Evolutionary conservation across 495 filamentous ascomycete genomes (phyloP), one percentile per base, ranked within the genome.

Genomic region (Platismatia glauca): DNA sequence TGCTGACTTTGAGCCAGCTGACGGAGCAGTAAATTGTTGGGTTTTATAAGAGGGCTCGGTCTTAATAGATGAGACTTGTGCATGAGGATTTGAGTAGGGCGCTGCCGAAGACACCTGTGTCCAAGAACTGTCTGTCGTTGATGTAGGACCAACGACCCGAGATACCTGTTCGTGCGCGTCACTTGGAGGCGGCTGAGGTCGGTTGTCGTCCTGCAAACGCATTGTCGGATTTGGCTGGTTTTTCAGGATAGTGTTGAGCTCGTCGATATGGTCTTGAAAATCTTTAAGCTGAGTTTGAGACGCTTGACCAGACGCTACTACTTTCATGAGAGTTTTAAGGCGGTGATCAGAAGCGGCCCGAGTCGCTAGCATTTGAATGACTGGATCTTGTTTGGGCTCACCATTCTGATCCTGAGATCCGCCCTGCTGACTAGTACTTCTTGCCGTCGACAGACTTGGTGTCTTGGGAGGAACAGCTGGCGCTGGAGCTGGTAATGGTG

Each of bases 241-340:
- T 53, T 81, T 77, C 52, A 85, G 77, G 48, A 85, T 81, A 0
- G 76, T 80, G 46, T 90, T 92, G 38, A 99, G 84, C 58, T 91
- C 87, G 69, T 96, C 89, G 64, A 99, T 97, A 59, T 97, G 92
- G 55, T 80, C 78, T 71, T 99, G 95, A 70, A 99, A 99, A 63
- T 85, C 82, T 62, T 87, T 86, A 18, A 99, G 79, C 67, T 97
- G 90, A 38, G 87, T 81, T 57, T 84, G 82, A 4, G 83, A 82
- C 4, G 95, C 95, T 62, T 90, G 84, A 27, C 91, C 94, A 31
- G 88, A 86, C 7, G 95, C 95, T 12, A 99, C 95, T 16, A 92
- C 85, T 68, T 90, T 88, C 95, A 99, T 99, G 15, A 99, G 80
- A n/a, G 86, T 85, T 68, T 96, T 92, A n/a, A 99, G 78, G 55